Percentiles rank a stretch among this genome's conserved stretches.
These are phyloP conservation scores for Pythium dissotocum DNA, from an alignment of 352 stramenopile genomes.

Conservation along the genomic window DNA sequence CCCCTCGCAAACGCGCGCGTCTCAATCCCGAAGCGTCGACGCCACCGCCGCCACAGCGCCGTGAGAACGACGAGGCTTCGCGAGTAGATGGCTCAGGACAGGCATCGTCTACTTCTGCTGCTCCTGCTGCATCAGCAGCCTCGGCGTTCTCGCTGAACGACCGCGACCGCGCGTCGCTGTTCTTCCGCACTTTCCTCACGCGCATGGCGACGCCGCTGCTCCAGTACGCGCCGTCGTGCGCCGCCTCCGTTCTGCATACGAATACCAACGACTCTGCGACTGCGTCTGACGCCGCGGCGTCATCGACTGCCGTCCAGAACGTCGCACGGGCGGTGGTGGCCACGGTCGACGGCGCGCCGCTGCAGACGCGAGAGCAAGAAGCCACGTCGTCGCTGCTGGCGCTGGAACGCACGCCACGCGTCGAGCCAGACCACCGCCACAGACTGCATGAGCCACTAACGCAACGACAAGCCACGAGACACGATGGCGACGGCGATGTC, in stretches of 20 bases:
- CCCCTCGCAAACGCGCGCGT: conserved; percentile 40
- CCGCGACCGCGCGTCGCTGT: conserved; percentile 28
- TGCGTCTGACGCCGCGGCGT: neutral
- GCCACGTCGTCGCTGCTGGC: neutral
- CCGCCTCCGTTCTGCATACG: neutral
- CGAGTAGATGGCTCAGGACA: conserved; percentile 16
- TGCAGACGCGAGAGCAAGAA: conserved; percentile 22
- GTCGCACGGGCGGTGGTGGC: conserved; percentile 11
- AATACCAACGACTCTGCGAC: neutral
- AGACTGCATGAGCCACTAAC: neutral
- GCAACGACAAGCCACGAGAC: neutral
- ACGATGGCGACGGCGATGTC: conserved; percentile 20
- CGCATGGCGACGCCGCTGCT: conserved; percentile 27
- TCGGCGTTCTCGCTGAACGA: conserved; percentile 34
- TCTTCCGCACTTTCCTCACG: conserved; percentile 26
- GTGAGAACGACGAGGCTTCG: conserved; percentile 12
- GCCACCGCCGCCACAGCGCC: conserved; percentile 24
- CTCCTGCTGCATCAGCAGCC: conserved; percentile 5
- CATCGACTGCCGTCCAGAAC: neutral
- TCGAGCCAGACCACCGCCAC: neutral
- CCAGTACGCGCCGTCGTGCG: conserved; percentile 10
- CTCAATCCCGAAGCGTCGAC: conserved; percentile 30
- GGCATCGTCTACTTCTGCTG: neutral
- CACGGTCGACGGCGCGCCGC: conserved; percentile 30
- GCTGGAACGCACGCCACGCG: neutral